These are phyloP conservation scores for Ceratopteris richardii DNA, from an alignment of 75 land plant genomes.

Conservation along the genomic window DNA sequence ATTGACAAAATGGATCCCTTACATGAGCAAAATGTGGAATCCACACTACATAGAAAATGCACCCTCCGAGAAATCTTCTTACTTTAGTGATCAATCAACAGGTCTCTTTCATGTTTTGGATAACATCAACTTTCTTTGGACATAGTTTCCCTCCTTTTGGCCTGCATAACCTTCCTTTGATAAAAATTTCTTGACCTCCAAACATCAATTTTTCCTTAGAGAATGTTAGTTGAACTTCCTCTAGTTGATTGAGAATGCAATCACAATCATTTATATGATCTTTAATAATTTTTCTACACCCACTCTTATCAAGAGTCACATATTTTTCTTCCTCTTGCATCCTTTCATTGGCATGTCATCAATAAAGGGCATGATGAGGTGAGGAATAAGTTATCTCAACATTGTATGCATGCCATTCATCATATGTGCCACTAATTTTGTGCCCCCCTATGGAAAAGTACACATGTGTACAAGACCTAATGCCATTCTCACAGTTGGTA, in stretches of 20 bases:
- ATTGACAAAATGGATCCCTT: neutral
- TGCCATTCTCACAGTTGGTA: neutral
- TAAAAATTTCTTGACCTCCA: neutral
- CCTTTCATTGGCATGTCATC: constrained; percentile 4
- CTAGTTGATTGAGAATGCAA: neutral
- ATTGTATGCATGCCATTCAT: neutral
- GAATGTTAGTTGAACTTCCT: neutral
- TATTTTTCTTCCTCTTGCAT: constrained; percentile 2
- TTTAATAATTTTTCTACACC: neutral
- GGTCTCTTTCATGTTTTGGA: neutral
- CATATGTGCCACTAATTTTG: too few species aligned
- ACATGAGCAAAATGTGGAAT: constrained; percentile 4
- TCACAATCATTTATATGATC: constrained; percentile 9
- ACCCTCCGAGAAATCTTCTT: constrained; percentile 1
- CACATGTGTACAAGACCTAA: too few species aligned
- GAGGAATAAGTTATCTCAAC: neutral
- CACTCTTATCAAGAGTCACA: neutral
- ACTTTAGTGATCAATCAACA: neutral
- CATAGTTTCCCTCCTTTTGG: neutral
- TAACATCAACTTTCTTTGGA: neutral
- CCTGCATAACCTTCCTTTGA: neutral
- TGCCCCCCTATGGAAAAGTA: constrained; percentile 1
- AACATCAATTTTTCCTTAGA: neutral
- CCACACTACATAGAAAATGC: too few species aligned
- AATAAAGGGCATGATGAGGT: neutral